Evolutionary conservation across 2,329 filamentous ascomycete genomes (phyloP), one percentile per base, ranked within the genome.

Genomic region (Fusarium nurragi): DNA sequence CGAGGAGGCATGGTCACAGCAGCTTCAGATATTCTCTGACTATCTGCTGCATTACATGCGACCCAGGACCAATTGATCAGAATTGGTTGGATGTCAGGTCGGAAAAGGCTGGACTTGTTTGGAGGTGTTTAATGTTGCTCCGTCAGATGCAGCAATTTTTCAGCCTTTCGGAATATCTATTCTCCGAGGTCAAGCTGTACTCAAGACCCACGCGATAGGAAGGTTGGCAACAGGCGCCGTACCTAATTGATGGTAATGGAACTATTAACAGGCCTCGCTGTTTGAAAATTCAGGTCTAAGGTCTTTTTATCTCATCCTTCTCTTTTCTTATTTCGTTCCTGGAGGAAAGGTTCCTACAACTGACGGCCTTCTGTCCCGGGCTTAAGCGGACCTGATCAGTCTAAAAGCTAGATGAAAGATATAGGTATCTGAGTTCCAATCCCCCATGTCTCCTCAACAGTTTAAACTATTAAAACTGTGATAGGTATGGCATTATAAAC

Each of bases 1-100:
- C 74, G 72, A 44, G 75, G 75, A 58, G 75, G 71, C 76, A 77
- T 77, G 50, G 38, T 70, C 57, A 62, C 44, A 54, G 53, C 50
- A 59, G 65, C 43, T 68, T 61, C 54, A 57, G 46, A 54, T 51
- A 26, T 54, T 36, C 51, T 62, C 66, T 58, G 57, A 45, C 39
- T 56, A 34, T 38, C 49, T 52, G 62, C 60, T 71, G 69, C 51
- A 68, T 65, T 69, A 62, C 61, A 71, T 72, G 65, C 51, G 56
- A 61, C 41, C 57, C 58, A 56, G 48, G 53, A 37, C 66, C 70
- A 71, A 68, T 69, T 71, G 70, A 59, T 57, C 50, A 44, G 54
- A 66, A 65, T 68, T 65, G 70, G 62, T 44, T 68, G 54, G 56
- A 57, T 61, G 57, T 51, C 60, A 40, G 46, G 45, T 71, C 44